Conservation (phyloP, 2,329 filamentous ascomycete species). For the Cladobotryum protrusum region DNA sequence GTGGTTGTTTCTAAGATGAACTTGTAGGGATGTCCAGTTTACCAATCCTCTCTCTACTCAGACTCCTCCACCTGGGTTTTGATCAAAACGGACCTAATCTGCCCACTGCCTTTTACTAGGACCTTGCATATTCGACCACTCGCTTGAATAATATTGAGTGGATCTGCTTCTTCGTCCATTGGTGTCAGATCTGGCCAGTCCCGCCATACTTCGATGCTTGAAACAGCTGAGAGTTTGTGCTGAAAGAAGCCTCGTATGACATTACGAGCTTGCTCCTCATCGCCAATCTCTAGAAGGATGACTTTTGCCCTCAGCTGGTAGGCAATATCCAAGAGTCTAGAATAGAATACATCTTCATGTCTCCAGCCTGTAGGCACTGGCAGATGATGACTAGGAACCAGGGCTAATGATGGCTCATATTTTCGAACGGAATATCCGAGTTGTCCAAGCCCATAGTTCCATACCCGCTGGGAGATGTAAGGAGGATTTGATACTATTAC, state of each 20-base stretch:
- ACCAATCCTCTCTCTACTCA: neutral
- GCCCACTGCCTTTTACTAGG: slow-evolving; percentile 40
- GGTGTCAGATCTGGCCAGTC: slow-evolving; percentile 51
- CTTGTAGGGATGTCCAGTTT: too few species aligned
- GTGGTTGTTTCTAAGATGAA: too few species aligned
- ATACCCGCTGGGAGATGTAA: slow-evolving; percentile 63
- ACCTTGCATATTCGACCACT: slow-evolving; percentile 20
- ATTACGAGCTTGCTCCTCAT: slow-evolving; percentile 58
- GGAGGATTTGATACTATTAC: slow-evolving; percentile 85
- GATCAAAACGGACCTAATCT: slow-evolving; percentile 38
- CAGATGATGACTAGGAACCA: slow-evolving; percentile 50
- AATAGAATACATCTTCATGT: slow-evolving; percentile 59
- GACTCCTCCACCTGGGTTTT: neutral
- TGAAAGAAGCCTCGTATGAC: slow-evolving; percentile 47
- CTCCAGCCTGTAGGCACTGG: slow-evolving; percentile 25
- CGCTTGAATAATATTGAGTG: slow-evolving; percentile 18
- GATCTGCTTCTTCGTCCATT: slow-evolving; percentile 20
- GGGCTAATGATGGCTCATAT: slow-evolving; percentile 73
- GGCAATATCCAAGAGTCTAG: slow-evolving; percentile 53
- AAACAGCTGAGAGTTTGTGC: slow-evolving; percentile 21
- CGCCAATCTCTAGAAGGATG: slow-evolving; percentile 66
- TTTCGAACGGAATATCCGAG: slow-evolving; percentile 69
- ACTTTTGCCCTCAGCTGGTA: slow-evolving; percentile 43
- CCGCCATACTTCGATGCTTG: slow-evolving; percentile 61
- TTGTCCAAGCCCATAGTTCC: slow-evolving; percentile 32